Base-by-base conservation (phyloP, 345 rosid species). In the Aquilaria malaccensis region DNA sequence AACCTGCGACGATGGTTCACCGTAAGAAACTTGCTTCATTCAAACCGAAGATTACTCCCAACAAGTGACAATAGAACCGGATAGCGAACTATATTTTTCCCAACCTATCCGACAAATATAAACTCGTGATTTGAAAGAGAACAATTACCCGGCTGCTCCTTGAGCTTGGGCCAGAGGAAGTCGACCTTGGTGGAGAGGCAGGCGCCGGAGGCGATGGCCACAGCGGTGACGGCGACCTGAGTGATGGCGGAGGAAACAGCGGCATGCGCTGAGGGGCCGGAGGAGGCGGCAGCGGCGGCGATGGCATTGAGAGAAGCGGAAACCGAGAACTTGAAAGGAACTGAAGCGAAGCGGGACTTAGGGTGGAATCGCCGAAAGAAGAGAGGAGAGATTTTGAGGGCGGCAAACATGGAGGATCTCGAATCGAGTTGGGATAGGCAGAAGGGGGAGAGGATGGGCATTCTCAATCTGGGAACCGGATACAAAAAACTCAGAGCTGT, bases 171-270 rank as follows among this genome's bases (percentile, higher is more conserved):
- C 93, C 87, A 86, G 33, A 86, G 64, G 71, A 83, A 86, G 47
- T 83, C 87, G 31, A 83, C 85, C 72, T 80, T 83, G 14, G 89
- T 83, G 73, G 93, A 83, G 58, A 86, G 85, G 41, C 93, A 86
- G 64, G 89, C 93, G 3, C 93, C 93, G 33, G 92, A 86, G 60
- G 86, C 92, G 54, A 86, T 86, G 52, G 92, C 93, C 48, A 86
- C 67, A 55, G 87, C 85, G 33, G 83, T 80, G 70, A 86, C 76
- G 43, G 87, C 89, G 2, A 86, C 85, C 22, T 22, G 22, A 22
- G 22, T 22, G 22, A 22, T 22, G 22, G 22, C 22, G 1, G 22
- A 22, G 22, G 87, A 33, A 51, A 83, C 88, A 11, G 85, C 87
- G 31, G 82, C 87, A 56, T 78, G 85, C 58, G 72, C 43, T 30